A percentile compares a stretch with the other conserved stretches of the same genome.
phyloP scores from a whole-genome alignment of 306 rosid genomes.

The Clitoria ternatea region DNA sequence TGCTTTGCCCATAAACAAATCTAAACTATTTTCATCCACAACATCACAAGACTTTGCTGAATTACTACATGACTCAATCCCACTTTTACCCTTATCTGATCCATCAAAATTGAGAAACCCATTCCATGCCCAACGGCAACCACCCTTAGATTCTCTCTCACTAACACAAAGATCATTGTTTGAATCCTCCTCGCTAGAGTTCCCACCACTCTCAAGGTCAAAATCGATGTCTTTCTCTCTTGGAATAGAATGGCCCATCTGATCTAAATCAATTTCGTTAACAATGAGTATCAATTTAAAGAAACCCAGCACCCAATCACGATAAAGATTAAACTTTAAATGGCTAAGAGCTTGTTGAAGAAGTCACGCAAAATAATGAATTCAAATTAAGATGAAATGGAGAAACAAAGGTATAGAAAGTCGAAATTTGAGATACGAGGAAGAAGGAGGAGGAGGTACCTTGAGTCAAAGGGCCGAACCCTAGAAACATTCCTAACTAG shows the following conservation, averaged over 20 bases:
- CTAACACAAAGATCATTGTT: slow-evolving; percentile 32
- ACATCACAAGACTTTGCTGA: slow-evolving; percentile 31
- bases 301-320: slow-evolving; percentile 13
- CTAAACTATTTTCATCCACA: slow-evolving; percentile 28
- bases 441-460: slow-evolving; percentile 16
- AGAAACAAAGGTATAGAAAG: background rate
- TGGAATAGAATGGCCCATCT: slow-evolving; percentile 35
- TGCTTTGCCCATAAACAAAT: slow-evolving; percentile 37
- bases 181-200: slow-evolving; percentile 55
- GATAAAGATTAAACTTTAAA: background rate
- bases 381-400: background rate
- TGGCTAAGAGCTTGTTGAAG: background rate
- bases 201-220: slow-evolving; percentile 62
- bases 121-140: slow-evolving; percentile 38
- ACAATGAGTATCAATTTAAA: background rate
- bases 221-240: slow-evolving; percentile 35
- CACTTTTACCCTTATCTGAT: slow-evolving; percentile 36
- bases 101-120: slow-evolving; percentile 44
- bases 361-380: background rate
- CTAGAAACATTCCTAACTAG: slow-evolving; percentile 39
- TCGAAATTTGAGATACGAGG: background rate
- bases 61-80: slow-evolving; percentile 39
- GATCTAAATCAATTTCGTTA: slow-evolving; percentile 27
- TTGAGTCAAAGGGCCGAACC: slow-evolving; percentile 37
- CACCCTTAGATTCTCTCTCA: slow-evolving; percentile 38